Conservation (phyloP, 495 filamentous ascomycete genomes). For the Xylaria castorea region DNA sequence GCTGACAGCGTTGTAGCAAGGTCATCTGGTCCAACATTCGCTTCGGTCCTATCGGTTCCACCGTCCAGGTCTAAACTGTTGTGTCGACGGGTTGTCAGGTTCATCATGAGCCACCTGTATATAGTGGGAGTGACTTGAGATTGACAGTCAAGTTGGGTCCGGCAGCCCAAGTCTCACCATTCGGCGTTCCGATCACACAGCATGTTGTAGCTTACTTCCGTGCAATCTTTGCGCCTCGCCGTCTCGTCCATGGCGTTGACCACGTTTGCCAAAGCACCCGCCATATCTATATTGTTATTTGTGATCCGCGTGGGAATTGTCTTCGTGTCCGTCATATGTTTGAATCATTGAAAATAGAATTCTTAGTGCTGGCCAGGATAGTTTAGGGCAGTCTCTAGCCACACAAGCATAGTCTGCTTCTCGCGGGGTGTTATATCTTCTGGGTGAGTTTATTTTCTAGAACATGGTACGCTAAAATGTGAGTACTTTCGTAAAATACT, state of each 20-base stretch:
- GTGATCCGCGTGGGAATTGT: neutral
- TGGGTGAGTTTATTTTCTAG: too few relatives aligned
- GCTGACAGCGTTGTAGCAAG: constrained; percentile 38
- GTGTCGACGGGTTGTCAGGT: neutral
- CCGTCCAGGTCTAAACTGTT: constrained; percentile 51
- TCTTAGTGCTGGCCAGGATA: neutral
- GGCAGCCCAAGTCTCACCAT: neutral
- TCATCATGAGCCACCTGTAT: constrained; percentile 16
- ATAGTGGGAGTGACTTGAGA: constrained; percentile 12
- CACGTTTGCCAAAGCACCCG: neutral
- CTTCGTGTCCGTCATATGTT: neutral
- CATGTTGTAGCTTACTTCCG: constrained; percentile 8
- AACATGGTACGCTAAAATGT: neutral
- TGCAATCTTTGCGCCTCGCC: neutral
- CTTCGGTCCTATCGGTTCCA: constrained; percentile 72
- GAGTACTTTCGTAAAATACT: neutral
- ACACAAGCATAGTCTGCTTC: neutral
- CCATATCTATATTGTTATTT: neutral
- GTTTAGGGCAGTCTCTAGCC: neutral
- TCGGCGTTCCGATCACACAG: neutral
- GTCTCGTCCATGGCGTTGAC: neutral
- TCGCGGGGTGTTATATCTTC: neutral
- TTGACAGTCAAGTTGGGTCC: neutral
- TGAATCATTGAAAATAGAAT: neutral
- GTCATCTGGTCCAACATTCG: constrained; percentile 70